Evolutionary conservation across 306 rosid species (phyloP), one percentile per base, ranked within the genome.

Genomic region (Luffa aegyptiaca): DNA sequence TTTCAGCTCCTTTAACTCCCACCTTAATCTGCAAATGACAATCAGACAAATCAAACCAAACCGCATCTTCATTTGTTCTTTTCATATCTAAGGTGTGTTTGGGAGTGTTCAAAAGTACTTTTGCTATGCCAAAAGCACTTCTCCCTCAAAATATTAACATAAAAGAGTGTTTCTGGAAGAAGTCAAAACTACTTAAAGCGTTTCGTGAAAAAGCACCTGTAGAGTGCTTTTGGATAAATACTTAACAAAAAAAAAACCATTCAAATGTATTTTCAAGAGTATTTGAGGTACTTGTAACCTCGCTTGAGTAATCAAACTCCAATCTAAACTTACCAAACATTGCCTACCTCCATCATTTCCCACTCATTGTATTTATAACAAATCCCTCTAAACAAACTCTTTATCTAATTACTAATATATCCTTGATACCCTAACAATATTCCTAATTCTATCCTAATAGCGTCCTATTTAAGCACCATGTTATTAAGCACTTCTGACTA

Each of bases 1-100:
- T 87, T 71, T 87, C 91, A 49, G 97, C 99, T 73, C 97, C 96
- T 88, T 77, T 83, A 58, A 90, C 80, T 76, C 87, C 97, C 68
- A 91, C 80, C 82, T 95, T 95, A 46, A 94, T 92, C 98, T 92
- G 91, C 82, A 84, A 49, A 74, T 81, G 58, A 26, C 57, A 41
- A 45, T 8, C 45, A 51, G 16, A 69, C 75, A 69, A 6, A 4
- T 26, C 10, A 71, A 26, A 72, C 26, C 20, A 21, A 42, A 73
- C 2, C 9, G 45, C 59, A 73, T 31, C 12, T 71, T 71, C 57
- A 71, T 10, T 71, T 45, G 53, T 12, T 46, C 76, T 20, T n/a
- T 71, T 45, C 39, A n/a, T 11, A 21, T 4, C 52, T 39, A 12
- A 45, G 8, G 41, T 16, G 36, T 33, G 20, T 35, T 64, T 64